Evolutionary conservation across 1,284 basidiomycete species (phyloP).

Genomic region (Ustilago xerochloae): DNA sequence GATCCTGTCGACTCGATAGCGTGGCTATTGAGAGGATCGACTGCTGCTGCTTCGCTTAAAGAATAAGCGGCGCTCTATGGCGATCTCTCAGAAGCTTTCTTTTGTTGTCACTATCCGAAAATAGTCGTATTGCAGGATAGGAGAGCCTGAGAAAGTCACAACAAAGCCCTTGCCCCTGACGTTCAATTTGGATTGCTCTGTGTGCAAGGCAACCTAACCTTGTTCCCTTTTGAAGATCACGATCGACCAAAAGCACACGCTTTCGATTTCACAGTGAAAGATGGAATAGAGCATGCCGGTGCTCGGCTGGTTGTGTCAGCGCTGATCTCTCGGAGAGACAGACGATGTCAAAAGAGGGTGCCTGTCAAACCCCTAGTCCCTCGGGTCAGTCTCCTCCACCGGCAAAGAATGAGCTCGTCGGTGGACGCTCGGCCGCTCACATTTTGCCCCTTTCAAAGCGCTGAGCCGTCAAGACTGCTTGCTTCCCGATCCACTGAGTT

Average conservation of each 20-base stretch:
- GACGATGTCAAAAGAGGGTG: constrained; percentile 20
- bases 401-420: constrained; percentile 5
- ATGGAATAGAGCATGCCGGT: neutral
- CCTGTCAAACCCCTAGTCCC: constrained; percentile 7
- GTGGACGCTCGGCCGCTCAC: constrained; percentile 21
- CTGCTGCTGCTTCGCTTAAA: constrained; percentile 20
- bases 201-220: neutral
- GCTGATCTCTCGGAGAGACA: neutral
- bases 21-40: constrained; percentile 13
- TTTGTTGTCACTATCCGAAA: neutral
- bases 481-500: neutral
- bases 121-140: too few relatives aligned
- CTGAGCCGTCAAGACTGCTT: too few relatives aligned
- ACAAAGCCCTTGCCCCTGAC: neutral
- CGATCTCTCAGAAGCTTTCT: constrained; percentile 19
- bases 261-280: too few relatives aligned
- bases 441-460: neutral
- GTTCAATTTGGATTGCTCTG: too few relatives aligned
- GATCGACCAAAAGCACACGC: neutral
- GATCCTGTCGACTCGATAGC: constrained; percentile 8
- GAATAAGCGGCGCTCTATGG: constrained; percentile 1
- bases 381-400: neutral
- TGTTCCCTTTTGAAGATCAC: neutral
- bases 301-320: too few relatives aligned
- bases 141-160: neutral